Percentiles rank a stretch among this genome's conserved stretches.
These are phyloP conservation scores for Termitomyces sp. DNA, from an alignment of 768 basidiomycete genomes.

Conservation along the genomic window DNA sequence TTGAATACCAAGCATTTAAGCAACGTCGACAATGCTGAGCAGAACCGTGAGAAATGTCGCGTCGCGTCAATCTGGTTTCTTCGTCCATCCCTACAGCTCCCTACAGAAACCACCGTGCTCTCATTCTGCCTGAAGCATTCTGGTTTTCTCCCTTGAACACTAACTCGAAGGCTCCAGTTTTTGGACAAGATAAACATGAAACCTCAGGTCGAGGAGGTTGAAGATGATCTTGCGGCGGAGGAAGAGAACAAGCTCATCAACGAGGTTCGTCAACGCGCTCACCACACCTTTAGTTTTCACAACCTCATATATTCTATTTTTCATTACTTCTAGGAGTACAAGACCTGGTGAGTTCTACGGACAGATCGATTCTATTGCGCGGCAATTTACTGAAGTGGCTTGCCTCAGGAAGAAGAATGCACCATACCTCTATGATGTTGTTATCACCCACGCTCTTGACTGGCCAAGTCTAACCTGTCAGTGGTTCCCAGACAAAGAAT, in stretches of 20 bases:
- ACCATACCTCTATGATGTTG: conserved; percentile 95
- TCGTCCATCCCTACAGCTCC: background rate
- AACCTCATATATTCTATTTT: background rate
- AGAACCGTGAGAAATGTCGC: conserved; percentile 38
- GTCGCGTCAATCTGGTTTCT: conserved; percentile 29
- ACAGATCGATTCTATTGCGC: background rate
- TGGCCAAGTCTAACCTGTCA: conserved; percentile 98
- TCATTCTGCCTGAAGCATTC: background rate
- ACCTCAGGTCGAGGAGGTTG: conserved; percentile 61
- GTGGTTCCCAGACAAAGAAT: conserved; percentile 98
- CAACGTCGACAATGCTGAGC: conserved; percentile 1
- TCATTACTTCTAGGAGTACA: conserved; percentile 64
- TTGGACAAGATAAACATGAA: conserved; percentile 30
- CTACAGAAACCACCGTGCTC: background rate
- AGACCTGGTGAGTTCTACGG: conserved; percentile 60
- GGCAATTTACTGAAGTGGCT: conserved; percentile 2
- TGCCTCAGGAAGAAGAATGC: conserved; percentile 87
- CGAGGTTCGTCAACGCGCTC: conserved; percentile 50
- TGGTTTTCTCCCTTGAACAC: background rate
- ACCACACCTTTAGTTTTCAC: background rate
- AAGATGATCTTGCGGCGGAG: conserved; percentile 78
- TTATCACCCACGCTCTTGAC: conserved; percentile 95
- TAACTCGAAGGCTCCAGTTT: background rate
- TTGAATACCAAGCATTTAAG: too few relatives aligned
- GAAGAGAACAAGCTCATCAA: conserved; percentile 89